Evolutionary conservation across 2,329 filamentous ascomycete genomes (phyloP), one percentile per base, ranked within the genome.

Genomic region (Akanthomyces muscarius): DNA sequence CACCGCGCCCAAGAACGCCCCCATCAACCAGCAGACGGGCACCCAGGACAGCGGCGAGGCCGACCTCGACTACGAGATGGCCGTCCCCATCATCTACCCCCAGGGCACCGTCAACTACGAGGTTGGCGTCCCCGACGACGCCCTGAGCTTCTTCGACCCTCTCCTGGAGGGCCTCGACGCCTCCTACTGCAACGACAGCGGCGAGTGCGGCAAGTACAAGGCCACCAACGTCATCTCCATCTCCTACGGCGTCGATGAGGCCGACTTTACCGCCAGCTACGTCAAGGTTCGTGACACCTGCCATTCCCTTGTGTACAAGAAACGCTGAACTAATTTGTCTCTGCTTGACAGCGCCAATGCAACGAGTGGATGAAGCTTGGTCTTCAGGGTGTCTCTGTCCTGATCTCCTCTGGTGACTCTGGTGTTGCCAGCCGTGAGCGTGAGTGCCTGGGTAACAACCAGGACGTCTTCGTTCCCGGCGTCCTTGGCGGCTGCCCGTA

Each of bases 161-260:
- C 81, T 83, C 68, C 75, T 81, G 50, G 80, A 83, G 63, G 81
- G 81, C 42, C 74, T 83, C 47, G 81, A 83, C 66, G 81, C 79
- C 7, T 78, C 77, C 56, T 84, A 84, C 71, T 84, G 83, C 73
- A 77, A 76, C 8, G 80, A 25, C 80, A 80, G 1, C 82, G 75
- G 63, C 0, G 82, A 81, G 62, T 76, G 71, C 66, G 69, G 68
- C 52, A 62, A 41, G 11, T 69, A 51, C 56, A 64, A 67, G 58
- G 64, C 64, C 10, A 64, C 63, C 28, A 65, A 65, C 23, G 70
- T 75, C 16, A 70, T 83, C 80, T 69, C 67, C 41, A 66, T 70
- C 54, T 82, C 80, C 0, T 83, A 83, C 64, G 81, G 81, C 18
- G 75, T 77, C 45, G 74, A 78, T 38, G 81, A 85, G 68, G 69